A percentile compares a stretch with the other conserved stretches of the same genome.
phyloP scores from a whole-genome alignment of 352 stramenopile genomes.

The Globisporangium polare region DNA sequence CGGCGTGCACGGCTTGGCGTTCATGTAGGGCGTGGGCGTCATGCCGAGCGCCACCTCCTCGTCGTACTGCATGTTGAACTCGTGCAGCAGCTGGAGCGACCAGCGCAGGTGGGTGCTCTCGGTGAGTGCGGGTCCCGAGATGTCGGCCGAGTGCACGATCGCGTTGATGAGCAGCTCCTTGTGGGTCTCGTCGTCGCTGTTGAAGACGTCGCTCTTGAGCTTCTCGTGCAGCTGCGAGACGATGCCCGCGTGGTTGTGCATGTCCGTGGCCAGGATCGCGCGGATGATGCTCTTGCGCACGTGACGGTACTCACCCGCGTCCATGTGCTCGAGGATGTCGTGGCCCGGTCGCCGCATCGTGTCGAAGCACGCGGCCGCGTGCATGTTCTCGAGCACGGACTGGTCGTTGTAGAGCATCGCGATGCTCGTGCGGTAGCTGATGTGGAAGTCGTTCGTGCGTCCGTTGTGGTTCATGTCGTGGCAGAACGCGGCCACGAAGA shows the following conservation, averaged over 20 bases:
- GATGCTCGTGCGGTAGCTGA: constrained; percentile 63
- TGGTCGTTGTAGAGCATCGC: constrained; percentile 88
- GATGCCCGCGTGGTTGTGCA: constrained; percentile 72
- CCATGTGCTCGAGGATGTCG: constrained; percentile 58
- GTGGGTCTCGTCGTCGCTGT: constrained; percentile 45
- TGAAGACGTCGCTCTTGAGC: constrained; percentile 51
- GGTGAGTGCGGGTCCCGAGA: constrained; percentile 64
- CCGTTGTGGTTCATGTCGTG: constrained; percentile 89
- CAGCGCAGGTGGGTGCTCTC: constrained; percentile 59
- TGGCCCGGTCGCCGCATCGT: constrained; percentile 65
- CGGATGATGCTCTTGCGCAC: constrained; percentile 73
- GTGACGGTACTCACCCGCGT: constrained; percentile 31
- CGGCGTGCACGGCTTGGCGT: constrained; percentile 43
- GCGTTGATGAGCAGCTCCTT: constrained; percentile 68
- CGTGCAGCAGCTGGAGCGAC: constrained; percentile 55
- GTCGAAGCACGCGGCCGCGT: constrained; percentile 75
- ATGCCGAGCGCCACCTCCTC: constrained; percentile 70
- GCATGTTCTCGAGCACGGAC: constrained; percentile 88
- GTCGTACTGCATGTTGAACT: constrained; percentile 83
- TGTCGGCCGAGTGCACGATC: constrained; percentile 77
- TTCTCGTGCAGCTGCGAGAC: constrained; percentile 67
- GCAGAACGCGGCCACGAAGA: constrained; percentile 78
- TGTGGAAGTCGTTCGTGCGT: constrained; percentile 88
- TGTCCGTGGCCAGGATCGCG: constrained; percentile 82
- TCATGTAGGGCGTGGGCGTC: constrained; percentile 76